Evolutionary conservation across 2,329 filamentous ascomycete species (phyloP).

Genomic region (Colletotrichum zoysiae): DNA sequence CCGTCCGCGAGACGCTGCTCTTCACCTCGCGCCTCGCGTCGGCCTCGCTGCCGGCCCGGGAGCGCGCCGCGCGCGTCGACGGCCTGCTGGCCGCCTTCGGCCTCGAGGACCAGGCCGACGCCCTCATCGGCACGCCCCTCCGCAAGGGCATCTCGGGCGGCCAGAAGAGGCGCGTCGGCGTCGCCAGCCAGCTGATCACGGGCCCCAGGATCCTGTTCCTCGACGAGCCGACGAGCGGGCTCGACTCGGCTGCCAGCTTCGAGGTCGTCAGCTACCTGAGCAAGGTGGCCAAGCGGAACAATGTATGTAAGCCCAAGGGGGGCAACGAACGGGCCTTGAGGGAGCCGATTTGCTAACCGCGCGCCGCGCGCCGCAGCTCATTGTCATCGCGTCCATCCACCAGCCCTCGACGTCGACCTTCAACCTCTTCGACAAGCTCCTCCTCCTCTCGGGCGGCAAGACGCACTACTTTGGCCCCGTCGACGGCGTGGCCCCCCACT

Average conservation of each 20-base stretch:
- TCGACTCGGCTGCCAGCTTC: conserved; percentile 81
- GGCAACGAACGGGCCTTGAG: not conserved
- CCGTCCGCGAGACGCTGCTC: conserved; percentile 81
- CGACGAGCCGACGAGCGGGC: conserved; percentile 85
- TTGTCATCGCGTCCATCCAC: conserved; percentile 86
- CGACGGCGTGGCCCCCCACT: conserved; percentile 70
- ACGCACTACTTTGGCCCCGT: conserved; percentile 81
- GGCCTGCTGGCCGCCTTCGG: conserved; percentile 80
- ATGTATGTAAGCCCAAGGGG: conserved; percentile 65
- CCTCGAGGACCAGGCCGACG: conserved; percentile 75
- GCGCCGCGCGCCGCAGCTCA: conserved; percentile 62
- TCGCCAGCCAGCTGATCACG: conserved; percentile 86
- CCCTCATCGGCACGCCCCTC: conserved; percentile 84
- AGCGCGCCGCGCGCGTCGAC: conserved; percentile 65
- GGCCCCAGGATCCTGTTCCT: conserved; percentile 84
- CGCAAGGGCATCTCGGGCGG: conserved; percentile 87
- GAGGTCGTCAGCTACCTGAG: conserved; percentile 83
- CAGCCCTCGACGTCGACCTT: conserved; percentile 87
- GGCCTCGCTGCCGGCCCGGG: conserved; percentile 44
- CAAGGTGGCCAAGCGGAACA: conserved; percentile 74
- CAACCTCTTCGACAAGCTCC: conserved; percentile 82
- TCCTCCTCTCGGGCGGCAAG: conserved; percentile 78
- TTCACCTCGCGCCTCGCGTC: conserved; percentile 80
- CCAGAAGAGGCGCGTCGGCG: conserved; percentile 84
- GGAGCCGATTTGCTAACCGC: not conserved